Evolutionary conservation across 2,329 filamentous ascomycete genomes (phyloP).

Genomic region (Helotiales sp.): DNA sequence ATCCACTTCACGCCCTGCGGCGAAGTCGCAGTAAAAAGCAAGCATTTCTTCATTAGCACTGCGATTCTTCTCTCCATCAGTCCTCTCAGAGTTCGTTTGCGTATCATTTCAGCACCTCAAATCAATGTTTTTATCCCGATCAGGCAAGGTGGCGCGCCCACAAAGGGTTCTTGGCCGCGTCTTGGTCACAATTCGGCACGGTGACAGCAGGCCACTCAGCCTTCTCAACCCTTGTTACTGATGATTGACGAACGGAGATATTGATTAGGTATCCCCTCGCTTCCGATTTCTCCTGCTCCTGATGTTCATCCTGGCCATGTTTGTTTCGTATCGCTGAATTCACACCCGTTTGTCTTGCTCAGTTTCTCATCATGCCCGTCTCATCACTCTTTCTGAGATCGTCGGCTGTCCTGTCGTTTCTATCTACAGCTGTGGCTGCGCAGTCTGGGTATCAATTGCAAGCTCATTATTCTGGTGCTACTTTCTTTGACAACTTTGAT

Average conservation of each 20-base stretch:
- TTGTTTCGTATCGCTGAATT: neutral
- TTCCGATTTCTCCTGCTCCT: neutral
- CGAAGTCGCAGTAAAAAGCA: no score
- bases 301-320: neutral
- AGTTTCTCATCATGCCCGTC: conserved; percentile 1
- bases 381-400: conserved; percentile 17
- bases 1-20: no score
- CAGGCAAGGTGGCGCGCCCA: neutral
- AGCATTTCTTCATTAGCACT: no score
- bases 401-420: conserved; percentile 6
- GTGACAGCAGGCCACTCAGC: neutral
- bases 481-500: conserved; percentile 9
- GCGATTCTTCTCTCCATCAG: no score
- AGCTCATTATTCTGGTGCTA: neutral
- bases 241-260: neutral
- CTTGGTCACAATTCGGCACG: neutral
- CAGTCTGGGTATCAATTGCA: neutral
- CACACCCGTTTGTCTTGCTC: neutral
- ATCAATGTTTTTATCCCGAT: neutral
- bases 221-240: neutral
- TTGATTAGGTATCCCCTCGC: neutral
- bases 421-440: neutral
- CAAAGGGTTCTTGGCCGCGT: neutral
- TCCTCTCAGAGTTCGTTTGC: no score
- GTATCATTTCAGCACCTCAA: neutral